Percentiles rank a stretch among this genome's conserved stretches.
Conservation (phyloP, 148 eudicot genomes). For the Fallopia convolvulus region DNA sequence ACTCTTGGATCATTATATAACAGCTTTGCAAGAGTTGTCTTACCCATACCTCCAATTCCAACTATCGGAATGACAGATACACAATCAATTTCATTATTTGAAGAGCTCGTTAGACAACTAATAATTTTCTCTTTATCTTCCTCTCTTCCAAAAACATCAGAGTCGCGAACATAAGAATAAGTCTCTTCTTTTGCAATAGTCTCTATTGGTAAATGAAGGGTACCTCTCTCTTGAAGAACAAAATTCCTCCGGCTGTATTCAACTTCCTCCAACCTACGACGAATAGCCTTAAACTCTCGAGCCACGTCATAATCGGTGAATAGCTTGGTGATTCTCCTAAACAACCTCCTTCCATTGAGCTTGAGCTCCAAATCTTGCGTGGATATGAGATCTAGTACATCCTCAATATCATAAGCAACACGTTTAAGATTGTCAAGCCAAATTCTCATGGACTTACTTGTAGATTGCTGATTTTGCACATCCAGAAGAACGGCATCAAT, state of each 20-base stretch:
- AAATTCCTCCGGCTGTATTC: background rate
- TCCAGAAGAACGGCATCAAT: background rate
- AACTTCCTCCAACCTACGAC: background rate
- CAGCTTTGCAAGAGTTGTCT: background rate
- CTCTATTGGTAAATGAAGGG: background rate
- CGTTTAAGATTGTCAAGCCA: background rate
- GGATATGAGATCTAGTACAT: background rate
- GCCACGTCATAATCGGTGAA: background rate
- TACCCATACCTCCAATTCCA: conserved; percentile 2
- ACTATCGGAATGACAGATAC: background rate
- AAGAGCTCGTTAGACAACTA: background rate
- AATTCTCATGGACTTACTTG: background rate
- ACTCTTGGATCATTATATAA: background rate
- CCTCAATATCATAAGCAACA: background rate
- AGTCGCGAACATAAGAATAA: background rate
- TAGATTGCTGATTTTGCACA: background rate
- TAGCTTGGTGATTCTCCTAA: background rate
- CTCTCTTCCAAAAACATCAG: background rate
- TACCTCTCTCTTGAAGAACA: background rate
- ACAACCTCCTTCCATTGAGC: background rate
- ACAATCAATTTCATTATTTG: background rate
- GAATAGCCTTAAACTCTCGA: background rate
- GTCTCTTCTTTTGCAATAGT: background rate
- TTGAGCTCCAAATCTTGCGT: background rate
- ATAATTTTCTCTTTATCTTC: background rate